phyloP scores from a whole-genome alignment of 352 stramenopile species.

The Peronospora belbahrii region DNA sequence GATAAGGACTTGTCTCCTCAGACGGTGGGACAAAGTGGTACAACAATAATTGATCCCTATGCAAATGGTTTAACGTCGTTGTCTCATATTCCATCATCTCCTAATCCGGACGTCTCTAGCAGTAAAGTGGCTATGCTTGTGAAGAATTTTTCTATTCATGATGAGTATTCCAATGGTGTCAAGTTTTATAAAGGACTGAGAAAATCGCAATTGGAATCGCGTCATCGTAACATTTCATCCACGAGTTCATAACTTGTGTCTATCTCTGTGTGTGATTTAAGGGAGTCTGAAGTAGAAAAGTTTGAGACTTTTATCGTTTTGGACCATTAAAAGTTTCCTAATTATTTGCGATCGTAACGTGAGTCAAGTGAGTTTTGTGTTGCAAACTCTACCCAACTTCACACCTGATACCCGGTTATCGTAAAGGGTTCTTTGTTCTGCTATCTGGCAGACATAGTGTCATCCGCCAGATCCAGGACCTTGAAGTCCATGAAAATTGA shows the following conservation, averaged over 20 bases:
- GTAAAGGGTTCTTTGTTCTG: no score
- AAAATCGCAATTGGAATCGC: constrained; percentile 40
- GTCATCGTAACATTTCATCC: constrained; percentile 28
- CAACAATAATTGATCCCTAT: constrained; percentile 46
- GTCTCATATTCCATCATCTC: constrained; percentile 5
- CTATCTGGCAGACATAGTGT: no score
- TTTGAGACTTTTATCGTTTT: no score
- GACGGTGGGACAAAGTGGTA: constrained; percentile 12
- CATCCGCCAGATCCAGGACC: no score
- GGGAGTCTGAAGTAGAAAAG: no score
- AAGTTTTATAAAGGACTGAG: constrained; percentile 23
- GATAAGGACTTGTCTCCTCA: constrained; percentile 3
- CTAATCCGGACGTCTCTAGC: constrained; percentile 13
- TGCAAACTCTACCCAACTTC: no score
- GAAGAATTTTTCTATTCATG: constrained; percentile 56
- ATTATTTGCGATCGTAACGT: constrained; percentile 18
- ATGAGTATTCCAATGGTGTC: no score
- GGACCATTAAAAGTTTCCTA: constrained; percentile 5
- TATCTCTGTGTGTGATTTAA: no score
- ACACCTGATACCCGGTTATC: no score
- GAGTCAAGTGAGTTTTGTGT: constrained; percentile 5
- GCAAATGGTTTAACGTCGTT: constrained; percentile 30
- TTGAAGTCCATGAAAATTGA: no score
- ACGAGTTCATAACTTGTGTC: constrained; percentile 10
- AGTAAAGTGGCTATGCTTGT: constrained; percentile 62